phyloP scores from a whole-genome alignment of 2,329 filamentous ascomycete genomes.

The Nemania sp. region DNA sequence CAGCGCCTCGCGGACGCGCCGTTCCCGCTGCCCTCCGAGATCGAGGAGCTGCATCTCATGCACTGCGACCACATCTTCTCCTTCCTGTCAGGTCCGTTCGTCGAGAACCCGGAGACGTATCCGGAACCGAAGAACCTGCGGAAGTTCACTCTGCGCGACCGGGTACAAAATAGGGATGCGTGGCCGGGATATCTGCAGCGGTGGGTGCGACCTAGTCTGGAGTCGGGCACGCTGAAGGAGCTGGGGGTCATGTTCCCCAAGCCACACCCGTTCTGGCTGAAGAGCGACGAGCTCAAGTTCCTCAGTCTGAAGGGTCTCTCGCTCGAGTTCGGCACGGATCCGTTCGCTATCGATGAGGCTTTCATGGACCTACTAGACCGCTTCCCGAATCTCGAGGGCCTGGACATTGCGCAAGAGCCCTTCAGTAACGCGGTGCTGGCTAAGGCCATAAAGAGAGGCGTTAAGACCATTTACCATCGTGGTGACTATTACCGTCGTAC shows the following conservation, averaged over 20 bases:
- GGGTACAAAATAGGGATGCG: neutral
- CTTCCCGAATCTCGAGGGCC: conserved; percentile 45
- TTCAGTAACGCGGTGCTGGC: conserved; percentile 41
- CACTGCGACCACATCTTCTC: neutral
- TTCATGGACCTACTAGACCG: conserved; percentile 39
- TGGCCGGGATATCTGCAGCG: conserved; percentile 23
- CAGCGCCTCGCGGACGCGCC: neutral
- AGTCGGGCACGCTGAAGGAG: conserved; percentile 43
- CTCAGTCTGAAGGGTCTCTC: conserved; percentile 64
- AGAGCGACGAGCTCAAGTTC: conserved; percentile 42
- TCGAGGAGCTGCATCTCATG: conserved; percentile 36
- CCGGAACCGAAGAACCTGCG: conserved; percentile 35
- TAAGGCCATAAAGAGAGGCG: conserved; percentile 40
- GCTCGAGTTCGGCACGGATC: conserved; percentile 55
- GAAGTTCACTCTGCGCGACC: conserved; percentile 36
- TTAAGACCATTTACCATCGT: conserved; percentile 43
- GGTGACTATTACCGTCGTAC: conserved; percentile 6
- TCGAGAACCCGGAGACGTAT: neutral
- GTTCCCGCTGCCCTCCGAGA: conserved; percentile 9
- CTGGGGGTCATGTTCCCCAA: conserved; percentile 39
- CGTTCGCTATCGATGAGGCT: conserved; percentile 32
- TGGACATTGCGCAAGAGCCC: conserved; percentile 44
- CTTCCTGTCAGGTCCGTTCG: conserved; percentile 7
- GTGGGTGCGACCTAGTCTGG: conserved; percentile 41
- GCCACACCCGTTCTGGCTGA: conserved; percentile 41